Conservation (phyloP, 2,329 filamentous ascomycete genomes). For the Lachnellula hyalina region DNA sequence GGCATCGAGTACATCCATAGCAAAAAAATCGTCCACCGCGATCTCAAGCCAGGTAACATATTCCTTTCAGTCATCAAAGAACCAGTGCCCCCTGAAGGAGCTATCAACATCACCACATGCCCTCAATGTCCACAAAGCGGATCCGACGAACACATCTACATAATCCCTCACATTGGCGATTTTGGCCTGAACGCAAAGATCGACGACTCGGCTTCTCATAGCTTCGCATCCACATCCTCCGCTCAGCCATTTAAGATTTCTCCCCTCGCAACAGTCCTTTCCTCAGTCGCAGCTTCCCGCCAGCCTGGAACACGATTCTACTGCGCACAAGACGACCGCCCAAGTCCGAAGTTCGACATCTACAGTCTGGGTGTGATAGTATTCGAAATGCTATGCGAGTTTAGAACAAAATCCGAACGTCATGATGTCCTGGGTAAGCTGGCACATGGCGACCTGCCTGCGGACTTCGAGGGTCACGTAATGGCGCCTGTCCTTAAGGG, state of each 20-base stretch:
- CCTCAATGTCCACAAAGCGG: constrained; percentile 34
- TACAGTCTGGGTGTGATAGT: constrained; percentile 58
- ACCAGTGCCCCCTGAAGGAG: constrained; percentile 35
- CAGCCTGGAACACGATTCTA: constrained; percentile 60
- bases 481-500: constrained; percentile 23
- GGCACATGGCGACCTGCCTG: constrained; percentile 21
- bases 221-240: not conserved
- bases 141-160: constrained; percentile 33
- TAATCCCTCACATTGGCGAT: constrained; percentile 60
- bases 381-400: constrained; percentile 54
- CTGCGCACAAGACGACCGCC: constrained; percentile 33
- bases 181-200: constrained; percentile 57
- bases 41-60: constrained; percentile 64
- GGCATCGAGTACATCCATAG: constrained; percentile 61
- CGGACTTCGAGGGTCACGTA: constrained; percentile 17
- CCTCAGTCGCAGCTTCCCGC: constrained; percentile 19
- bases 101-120: constrained; percentile 37
- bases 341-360: constrained; percentile 35
- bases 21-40: constrained; percentile 57
- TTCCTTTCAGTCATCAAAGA: constrained; percentile 49
- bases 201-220: constrained; percentile 22
- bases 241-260: constrained; percentile 3
- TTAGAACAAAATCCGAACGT: constrained; percentile 46
- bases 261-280: constrained; percentile 7
- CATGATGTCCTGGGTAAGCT: constrained; percentile 37